A percentile compares a stretch with the other conserved stretches of the same genome.
These are phyloP conservation scores for Starmerella powellii DNA, from an alignment of 805 yeast species.

Conservation along the genomic window DNA sequence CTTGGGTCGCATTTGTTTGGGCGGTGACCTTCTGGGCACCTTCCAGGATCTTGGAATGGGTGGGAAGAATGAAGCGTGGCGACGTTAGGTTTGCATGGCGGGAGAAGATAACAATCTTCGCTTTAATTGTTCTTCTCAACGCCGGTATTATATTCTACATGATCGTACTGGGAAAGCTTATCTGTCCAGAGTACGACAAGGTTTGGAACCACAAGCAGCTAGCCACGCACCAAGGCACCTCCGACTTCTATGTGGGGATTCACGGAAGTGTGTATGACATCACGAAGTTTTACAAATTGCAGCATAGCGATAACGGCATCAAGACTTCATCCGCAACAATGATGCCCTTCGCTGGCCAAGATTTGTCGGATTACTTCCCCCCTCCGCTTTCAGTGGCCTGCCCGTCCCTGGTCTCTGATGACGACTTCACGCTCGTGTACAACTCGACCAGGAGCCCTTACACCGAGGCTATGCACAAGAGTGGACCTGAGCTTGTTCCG, in stretches of 20 bases:
- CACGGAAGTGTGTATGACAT: conserved; percentile 34
- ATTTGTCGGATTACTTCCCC: conserved; percentile 32
- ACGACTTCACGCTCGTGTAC: conserved; percentile 23
- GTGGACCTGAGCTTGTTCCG: conserved; percentile 27
- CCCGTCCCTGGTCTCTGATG: conserved; percentile 30
- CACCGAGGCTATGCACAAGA: conserved; percentile 27
- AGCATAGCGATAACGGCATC: conserved; percentile 33
- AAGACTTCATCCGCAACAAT: conserved; percentile 27
- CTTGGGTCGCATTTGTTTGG: conserved; percentile 34
- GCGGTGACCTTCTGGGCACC: conserved; percentile 35
- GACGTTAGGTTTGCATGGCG: conserved; percentile 36
- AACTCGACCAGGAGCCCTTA: conserved; percentile 27
- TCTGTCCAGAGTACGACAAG: conserved; percentile 33
- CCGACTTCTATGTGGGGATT: conserved; percentile 32
- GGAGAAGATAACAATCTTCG: conserved; percentile 32
- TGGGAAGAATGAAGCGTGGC: conserved; percentile 32
- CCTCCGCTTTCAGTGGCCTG: conserved; percentile 34
- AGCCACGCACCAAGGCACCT: conserved; percentile 28
- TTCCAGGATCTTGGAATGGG: conserved; percentile 26
- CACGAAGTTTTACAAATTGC: conserved; percentile 31
- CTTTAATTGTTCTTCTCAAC: conserved; percentile 29
- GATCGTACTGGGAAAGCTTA: conserved; percentile 31
- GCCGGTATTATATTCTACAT: conserved; percentile 33
- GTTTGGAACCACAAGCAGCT: conserved; percentile 33
- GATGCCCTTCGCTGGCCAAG: conserved; percentile 33